Evolutionary conservation across 2,329 filamentous ascomycete genomes (phyloP), one percentile per base, ranked within the genome.

Genomic region (Fusarium armeniacum): DNA sequence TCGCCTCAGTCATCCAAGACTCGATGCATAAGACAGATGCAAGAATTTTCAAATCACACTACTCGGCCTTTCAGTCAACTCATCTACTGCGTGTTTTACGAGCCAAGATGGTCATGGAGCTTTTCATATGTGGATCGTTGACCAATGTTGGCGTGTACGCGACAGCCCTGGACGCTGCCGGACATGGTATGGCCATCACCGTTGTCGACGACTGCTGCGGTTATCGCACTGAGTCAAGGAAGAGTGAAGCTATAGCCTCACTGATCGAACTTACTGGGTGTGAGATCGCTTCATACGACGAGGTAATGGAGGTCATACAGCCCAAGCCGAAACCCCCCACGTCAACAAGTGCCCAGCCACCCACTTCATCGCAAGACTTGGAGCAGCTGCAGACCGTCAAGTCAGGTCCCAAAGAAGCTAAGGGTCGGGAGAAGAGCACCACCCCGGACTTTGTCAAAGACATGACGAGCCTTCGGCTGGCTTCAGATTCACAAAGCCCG

Each of bases 81-180:
- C 86, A 87, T 50, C 84, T 98, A 18, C 85, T 98, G 10, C 85
- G 91, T 51, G 85, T 89, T n/a, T 82, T 98, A 46, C 89, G 94
- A n/a, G 89, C 90, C n/a, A 92, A 90, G 68, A 90, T 98, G 71
- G 89, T 97, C 62, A 97, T 94, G 3, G 92, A 98, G 74, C 83
- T 99, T 15, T 98, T 92, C 79, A 87, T 98, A 26, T 97, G 93
- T 75, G 96, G 96, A 24, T 91, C 92, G 45, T 86, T 97, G 50
- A 93, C 91, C 44, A 98, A 98, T 75, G 84, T 97, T 36, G 94
- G 94, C 33, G 90, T 98, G 47, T 94, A 96, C 76, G 95, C 96
- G 10, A 98, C 95, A 1, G 94, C 94, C 5, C 85, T 97, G 67
- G 96, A 98, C 76, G 96, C 95, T 13, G 94, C 93, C 3, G 88